phyloP scores from a whole-genome alignment of 495 filamentous ascomycete genomes.

The Halenospora varia region DNA sequence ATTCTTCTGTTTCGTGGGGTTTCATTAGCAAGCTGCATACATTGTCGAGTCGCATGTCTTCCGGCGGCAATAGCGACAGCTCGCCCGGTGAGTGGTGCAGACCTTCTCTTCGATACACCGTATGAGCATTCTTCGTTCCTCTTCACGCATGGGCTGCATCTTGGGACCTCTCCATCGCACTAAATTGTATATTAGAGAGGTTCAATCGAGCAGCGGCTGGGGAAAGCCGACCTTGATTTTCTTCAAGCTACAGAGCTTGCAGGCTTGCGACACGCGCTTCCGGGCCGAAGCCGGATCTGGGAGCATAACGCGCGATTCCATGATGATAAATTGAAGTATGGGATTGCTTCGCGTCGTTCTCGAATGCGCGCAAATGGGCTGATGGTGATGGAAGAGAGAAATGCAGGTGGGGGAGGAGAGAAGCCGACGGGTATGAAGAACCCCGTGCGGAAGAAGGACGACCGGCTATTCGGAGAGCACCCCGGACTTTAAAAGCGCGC shows the following conservation, averaged over 20 bases:
- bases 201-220: neutral
- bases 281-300: neutral
- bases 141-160: conserved; percentile 10
- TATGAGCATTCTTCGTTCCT: conserved; percentile 18
- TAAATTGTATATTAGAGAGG: neutral
- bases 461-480: too few relatives aligned
- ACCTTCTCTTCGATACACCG: conserved; percentile 22
- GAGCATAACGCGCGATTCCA: too few relatives aligned
- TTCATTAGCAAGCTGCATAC: too few relatives aligned
- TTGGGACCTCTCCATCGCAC: conserved; percentile 20
- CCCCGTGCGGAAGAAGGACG: neutral
- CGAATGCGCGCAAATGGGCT: neutral
- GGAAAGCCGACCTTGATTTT: conserved; percentile 19
- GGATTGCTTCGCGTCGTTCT: neutral
- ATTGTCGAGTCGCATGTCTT: too few relatives aligned
- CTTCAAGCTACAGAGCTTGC: conserved; percentile 15
- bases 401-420: neutral
- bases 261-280: conserved; percentile 23
- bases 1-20: too few relatives aligned
- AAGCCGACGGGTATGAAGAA: neutral
- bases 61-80: too few relatives aligned
- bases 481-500: too few relatives aligned
- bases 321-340: too few relatives aligned
- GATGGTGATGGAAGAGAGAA: neutral
- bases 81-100: neutral